These are phyloP conservation scores for Cyberlindnera misumaiensis DNA, from an alignment of 805 yeast genomes.

Conservation along the genomic window DNA sequence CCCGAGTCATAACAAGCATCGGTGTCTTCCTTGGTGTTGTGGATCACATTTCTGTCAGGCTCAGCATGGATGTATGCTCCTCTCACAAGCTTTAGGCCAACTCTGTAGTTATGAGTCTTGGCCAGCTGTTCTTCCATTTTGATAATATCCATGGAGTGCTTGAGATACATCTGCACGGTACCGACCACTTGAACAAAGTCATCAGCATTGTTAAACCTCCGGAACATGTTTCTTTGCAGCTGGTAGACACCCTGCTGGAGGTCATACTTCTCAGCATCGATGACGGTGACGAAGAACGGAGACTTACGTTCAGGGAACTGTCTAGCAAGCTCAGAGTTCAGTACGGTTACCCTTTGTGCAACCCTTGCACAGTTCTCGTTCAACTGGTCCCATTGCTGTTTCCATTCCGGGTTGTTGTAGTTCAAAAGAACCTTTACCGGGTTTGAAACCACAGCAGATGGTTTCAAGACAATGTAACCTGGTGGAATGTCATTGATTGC, in stretches of 20 bases:
- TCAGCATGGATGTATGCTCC: constrained; percentile 96
- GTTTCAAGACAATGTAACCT: constrained; percentile 89
- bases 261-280: constrained; percentile 89
- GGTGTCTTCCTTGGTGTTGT: constrained; percentile 71
- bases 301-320: constrained; percentile 58
- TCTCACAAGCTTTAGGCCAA: constrained; percentile 86
- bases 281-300: constrained; percentile 69
- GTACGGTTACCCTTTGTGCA: constrained; percentile 46
- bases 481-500: constrained; percentile 71
- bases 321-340: constrained; percentile 42
- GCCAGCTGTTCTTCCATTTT: constrained; percentile 62
- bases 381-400: constrained; percentile 47
- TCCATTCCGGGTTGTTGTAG: constrained; percentile 46
- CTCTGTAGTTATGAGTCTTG: constrained; percentile 47
- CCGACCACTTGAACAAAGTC: constrained; percentile 68
- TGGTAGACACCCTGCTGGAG: constrained; percentile 89
- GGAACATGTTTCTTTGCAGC: constrained; percentile 74
- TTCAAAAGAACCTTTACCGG: constrained; percentile 69
- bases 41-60: constrained; percentile 66
- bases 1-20: constrained; percentile 73
- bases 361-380: constrained; percentile 60
- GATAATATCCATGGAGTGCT: constrained; percentile 59
- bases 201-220: constrained; percentile 57
- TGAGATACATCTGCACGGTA: constrained; percentile 87
- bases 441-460: constrained; percentile 77